Conservation (phyloP, 176 grass and related monocot genomes). For the Cenchrus americanus region DNA sequence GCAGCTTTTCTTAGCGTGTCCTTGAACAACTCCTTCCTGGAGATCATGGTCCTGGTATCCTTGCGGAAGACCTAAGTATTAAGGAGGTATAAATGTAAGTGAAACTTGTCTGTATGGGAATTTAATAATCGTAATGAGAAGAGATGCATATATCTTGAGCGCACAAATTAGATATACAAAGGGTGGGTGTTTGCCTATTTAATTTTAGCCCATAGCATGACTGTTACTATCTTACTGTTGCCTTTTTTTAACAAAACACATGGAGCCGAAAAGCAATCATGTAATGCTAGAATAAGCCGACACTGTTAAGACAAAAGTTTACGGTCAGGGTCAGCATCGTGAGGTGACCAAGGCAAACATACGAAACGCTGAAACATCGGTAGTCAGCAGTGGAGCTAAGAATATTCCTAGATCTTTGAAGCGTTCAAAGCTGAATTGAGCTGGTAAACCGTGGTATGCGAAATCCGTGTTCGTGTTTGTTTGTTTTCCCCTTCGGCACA, state of each 20-base stretch:
- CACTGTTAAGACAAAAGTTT: not conserved
- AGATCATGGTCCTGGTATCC: conserved; percentile 82
- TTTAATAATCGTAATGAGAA: not conserved
- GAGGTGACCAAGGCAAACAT: not conserved
- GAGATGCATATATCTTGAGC: not conserved
- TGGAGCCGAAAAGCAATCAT: not conserved
- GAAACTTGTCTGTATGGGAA: not conserved
- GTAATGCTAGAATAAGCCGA: not conserved
- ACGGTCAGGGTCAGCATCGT: not conserved
- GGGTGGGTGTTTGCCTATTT: not conserved
- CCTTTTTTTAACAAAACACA: not conserved
- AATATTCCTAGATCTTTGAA: conserved; percentile 17
- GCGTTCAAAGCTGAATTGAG: conserved; percentile 31
- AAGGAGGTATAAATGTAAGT: not conserved
- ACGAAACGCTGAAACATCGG: not conserved
- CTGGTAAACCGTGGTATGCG: not conserved
- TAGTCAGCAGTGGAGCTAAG: not conserved
- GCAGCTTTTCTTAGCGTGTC: conserved; percentile 79
- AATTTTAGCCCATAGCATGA: not conserved
- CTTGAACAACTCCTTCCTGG: conserved; percentile 88
- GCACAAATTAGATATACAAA: not conserved
- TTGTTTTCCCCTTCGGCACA: not conserved
- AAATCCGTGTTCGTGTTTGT: not conserved
- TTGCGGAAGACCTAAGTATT: conserved; percentile 76
- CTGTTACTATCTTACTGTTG: not conserved